Base-by-base conservation (phyloP, 345 rosid species). In the Cardamine occulta region DNA sequence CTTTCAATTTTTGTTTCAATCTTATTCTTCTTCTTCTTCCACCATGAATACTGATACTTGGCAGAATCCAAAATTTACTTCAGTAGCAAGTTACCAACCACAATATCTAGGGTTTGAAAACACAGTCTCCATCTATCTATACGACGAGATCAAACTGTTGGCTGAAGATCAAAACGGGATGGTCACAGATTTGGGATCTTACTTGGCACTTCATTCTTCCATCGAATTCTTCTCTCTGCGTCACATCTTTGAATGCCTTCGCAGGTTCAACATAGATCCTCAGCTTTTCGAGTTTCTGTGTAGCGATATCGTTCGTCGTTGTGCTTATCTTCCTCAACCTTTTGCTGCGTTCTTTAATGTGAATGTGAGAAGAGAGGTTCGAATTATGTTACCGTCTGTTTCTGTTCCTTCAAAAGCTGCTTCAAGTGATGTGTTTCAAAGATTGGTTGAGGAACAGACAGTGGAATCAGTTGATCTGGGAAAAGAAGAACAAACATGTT, bases 401-500 rank as follows among this genome's bases (percentile, higher is more conserved):
- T 13, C 3, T 49, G 24, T 23, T 14, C 32, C 21, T 4, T 58
- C 21, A 8, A 29, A 1, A 31, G 59, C 59, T 71, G 49, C 26
- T 72, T 51, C 31, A 7, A 10, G 9, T 14, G 29, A 44, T 54
- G 34, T 54, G 35, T 53, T 73, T 26, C 64, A 42, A 15, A 74
- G 57, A 44, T 5, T 32, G 5, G 29, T 64, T 10, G 57, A 44
- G 29, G 34, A 31, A 55, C 14, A 44, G 24, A 29, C 5, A 65
- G 47, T n/a, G n/a, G 51, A n/a, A 0, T 14, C n/a, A 1, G 9
- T 1, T 26, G 68, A 15, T 29, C 29, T 64, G 63, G 14, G 7
- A 60, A 51, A 55, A 11, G 54, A 52, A 28, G 61, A 28, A 0
- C 5, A 5, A 8, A 51, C 69, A 3, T 74, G 77, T 55, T 74